A percentile compares a stretch with the other conserved stretches of the same genome.
These are phyloP conservation scores for Hypomyces perniciosus DNA, from an alignment of 2,329 filamentous ascomycete species.

Conservation along the genomic window DNA sequence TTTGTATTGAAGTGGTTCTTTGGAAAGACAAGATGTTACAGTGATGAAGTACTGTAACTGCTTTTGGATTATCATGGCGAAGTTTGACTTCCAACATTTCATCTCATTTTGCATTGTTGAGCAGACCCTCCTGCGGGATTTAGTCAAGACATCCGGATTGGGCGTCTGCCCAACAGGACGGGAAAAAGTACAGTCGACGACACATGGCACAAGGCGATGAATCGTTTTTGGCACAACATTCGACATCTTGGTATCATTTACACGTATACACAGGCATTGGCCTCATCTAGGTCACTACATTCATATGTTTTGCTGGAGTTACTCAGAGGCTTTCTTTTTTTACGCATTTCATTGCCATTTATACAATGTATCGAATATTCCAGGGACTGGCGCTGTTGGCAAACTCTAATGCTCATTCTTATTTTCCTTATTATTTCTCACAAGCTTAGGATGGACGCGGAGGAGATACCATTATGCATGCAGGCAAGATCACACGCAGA, in stretches of 20 bases:
- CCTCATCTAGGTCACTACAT: not conserved
- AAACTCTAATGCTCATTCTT: constrained; percentile 6
- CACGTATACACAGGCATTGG: constrained; percentile 4
- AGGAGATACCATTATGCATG: constrained; percentile 19
- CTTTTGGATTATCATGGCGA: not conserved
- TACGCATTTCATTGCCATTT: constrained; percentile 2
- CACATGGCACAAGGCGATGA: not conserved
- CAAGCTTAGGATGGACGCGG: constrained; percentile 15
- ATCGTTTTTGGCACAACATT: not conserved
- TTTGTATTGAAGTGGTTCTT: not conserved
- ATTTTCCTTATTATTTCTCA: constrained; percentile 8
- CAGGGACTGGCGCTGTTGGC: constrained; percentile 9
- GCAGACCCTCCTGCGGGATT: not conserved
- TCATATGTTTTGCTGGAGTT: not conserved
- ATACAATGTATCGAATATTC: constrained; percentile 9
- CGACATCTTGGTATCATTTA: constrained; percentile 4
- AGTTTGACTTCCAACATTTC: not conserved
- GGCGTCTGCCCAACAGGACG: not conserved
- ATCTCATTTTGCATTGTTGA: not conserved
- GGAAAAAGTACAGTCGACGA: not conserved
- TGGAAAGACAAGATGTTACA: not conserved
- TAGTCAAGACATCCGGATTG: not conserved
- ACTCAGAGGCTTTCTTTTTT: constrained; percentile 2
- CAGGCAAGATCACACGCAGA: not conserved
- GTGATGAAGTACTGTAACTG: not conserved